A percentile compares a stretch with the other conserved stretches of the same genome.
These are phyloP conservation scores for Xerocomus amazonicus DNA, from an alignment of 1,284 basidiomycete genomes.

Conservation along the genomic window DNA sequence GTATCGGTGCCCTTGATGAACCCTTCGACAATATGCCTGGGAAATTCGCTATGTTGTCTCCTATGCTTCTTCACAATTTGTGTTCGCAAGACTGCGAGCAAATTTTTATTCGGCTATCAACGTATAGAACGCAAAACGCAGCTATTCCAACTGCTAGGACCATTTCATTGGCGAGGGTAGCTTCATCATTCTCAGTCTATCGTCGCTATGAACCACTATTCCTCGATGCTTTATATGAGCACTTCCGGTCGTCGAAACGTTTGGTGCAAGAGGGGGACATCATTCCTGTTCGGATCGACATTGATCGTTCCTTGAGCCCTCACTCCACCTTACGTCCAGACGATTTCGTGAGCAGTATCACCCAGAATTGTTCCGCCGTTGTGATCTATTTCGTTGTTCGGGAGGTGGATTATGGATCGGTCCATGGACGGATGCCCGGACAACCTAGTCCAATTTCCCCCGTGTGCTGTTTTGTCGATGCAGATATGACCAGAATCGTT, in stretches of 20 bases:
- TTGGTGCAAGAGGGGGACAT: conserved; percentile 82
- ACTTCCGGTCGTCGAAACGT: conserved; percentile 59
- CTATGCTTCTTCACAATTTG: conserved; percentile 19
- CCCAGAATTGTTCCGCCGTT: conserved; percentile 30
- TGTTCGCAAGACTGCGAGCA: conserved; percentile 17
- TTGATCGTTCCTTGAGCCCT: conserved; percentile 39
- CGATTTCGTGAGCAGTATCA: conserved; percentile 4
- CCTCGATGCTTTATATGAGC: conserved; percentile 61
- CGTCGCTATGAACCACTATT: conserved; percentile 72
- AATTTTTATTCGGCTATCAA: conserved; percentile 42
- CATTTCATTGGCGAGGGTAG: conserved; percentile 80
- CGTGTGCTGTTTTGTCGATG: conserved; percentile 85
- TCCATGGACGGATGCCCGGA: conserved; percentile 31
- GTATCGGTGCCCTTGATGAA: conserved; percentile 53
- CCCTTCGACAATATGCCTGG: conserved; percentile 34
- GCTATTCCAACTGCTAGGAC: conserved; percentile 65
- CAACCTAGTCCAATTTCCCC: conserved; percentile 57
- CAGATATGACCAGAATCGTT: conserved; percentile 66
- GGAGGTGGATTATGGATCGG: conserved; percentile 65
- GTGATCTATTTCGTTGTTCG: conserved; percentile 79
- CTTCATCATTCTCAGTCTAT: conserved; percentile 76
- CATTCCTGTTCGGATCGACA: conserved; percentile 69
- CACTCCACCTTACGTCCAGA: conserved; percentile 2
- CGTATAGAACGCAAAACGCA: conserved; percentile 39
- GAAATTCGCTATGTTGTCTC: conserved; percentile 39